Conservation (phyloP, 257 asterid genomes). For the Rubia yunnanensis region DNA sequence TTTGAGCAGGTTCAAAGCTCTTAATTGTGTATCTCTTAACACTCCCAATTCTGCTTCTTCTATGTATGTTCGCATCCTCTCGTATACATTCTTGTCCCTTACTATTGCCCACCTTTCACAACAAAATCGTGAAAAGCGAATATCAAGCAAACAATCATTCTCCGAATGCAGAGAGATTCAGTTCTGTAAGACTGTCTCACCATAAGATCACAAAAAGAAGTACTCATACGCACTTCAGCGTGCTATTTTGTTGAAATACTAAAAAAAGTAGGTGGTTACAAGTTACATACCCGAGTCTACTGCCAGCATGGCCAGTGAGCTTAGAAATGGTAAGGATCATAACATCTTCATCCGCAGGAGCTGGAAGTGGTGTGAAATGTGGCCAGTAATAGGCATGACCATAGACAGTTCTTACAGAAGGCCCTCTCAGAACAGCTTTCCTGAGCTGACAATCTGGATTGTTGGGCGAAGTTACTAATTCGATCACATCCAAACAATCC, state of each 20-base stretch:
- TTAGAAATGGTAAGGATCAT: constrained; percentile 63
- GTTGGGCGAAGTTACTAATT: constrained; percentile 70
- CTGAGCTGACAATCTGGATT: constrained; percentile 54
- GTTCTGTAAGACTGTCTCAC: not conserved
- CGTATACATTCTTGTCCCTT: constrained; percentile 39
- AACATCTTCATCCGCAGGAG: constrained; percentile 58
- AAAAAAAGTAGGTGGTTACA: no score
- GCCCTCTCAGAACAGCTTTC: constrained; percentile 32
- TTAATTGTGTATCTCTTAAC: constrained; percentile 52
- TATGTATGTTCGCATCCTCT: constrained; percentile 29
- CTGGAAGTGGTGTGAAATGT: constrained; percentile 57
- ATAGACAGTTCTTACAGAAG: constrained; percentile 26
- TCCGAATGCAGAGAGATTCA: no score
- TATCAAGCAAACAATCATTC: not conserved
- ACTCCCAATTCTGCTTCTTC: constrained; percentile 29
- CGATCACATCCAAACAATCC: constrained; percentile 29
- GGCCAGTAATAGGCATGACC: constrained; percentile 87
- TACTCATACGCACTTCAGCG: no score
- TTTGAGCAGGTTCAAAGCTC: constrained; percentile 52
- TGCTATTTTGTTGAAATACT: no score
- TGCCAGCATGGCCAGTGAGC: constrained; percentile 86
- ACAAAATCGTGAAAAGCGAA: not conserved
- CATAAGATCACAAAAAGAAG: no score
- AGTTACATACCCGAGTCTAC: constrained; percentile 51
- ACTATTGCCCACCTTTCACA: constrained; percentile 61